Evolutionary conservation across 2,329 filamentous ascomycete genomes (phyloP), one percentile per base, ranked within the genome.

Genomic region (Fusarium anthophilum): DNA sequence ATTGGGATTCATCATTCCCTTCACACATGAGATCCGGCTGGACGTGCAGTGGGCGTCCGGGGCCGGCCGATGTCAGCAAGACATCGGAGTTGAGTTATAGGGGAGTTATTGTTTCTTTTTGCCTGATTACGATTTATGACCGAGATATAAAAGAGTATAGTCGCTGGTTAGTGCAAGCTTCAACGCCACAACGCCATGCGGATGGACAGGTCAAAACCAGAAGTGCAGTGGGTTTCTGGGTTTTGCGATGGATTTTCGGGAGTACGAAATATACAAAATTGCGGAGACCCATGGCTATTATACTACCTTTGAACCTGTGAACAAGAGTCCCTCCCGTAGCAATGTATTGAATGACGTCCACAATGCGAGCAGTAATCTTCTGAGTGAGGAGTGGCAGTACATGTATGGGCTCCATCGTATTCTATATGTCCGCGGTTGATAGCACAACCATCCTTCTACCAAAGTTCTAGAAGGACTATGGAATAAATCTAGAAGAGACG

Each of bases 151-250:
- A 55, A 43, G 22, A 43, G 37, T 30, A 56, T 60, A 64, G 54
- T 55, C 65, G 56, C 65, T 20, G 68, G 70, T 63, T 68, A 58
- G 64, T 71, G 70, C 63, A 67, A 65, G 69, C 50, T 66, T 77
- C 62, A 76, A 79, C 73, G 65, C 54, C 48, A 48, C 47, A 44
- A 58, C 45, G 48, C 26, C 45, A 53, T 45, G 41, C 32, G 38
- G 32, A 28, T 39, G 57, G 56, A 32, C 30, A 14, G 22, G n/a
- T 43, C 50, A 45, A 50, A 57, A 56, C 56, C 60, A 55, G 75
- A 76, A 77, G 74, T 77, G 56, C 77, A 79, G 74, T 78, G 53
- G 76, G 77, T 76, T 77, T 79, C 69, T 72, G 59, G 67, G 74
- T 58, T 69, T 57, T 35, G 28, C 48, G 17, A 32, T 20, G 44